Evolutionary conservation across 208 protist genomes (phyloP).

Genomic region (Trypanosoma vivax): DNA sequence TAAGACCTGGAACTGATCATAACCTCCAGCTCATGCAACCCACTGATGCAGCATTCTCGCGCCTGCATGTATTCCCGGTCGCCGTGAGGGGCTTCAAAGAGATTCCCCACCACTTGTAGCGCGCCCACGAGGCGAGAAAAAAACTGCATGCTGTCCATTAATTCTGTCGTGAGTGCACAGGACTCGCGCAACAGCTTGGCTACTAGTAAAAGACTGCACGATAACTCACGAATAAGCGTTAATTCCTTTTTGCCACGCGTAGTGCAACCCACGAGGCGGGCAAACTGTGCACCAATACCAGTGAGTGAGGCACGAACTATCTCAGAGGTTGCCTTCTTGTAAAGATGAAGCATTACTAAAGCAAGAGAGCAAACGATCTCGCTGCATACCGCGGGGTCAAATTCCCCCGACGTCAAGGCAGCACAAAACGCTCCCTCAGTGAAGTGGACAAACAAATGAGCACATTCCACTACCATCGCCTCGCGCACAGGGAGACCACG

Average conservation of each 20-base stretch:
- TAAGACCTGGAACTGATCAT: conserved; percentile 8
- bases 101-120: conserved; percentile 19
- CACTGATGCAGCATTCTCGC: background rate
- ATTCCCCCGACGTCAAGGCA: background rate
- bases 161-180: conserved; percentile 24
- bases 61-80: conserved; percentile 1
- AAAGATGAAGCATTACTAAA: conserved; percentile 14
- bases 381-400: conserved; percentile 1
- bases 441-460: conserved; percentile 15
- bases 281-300: conserved; percentile 25
- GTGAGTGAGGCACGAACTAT: conserved; percentile 9
- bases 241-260: conserved; percentile 9
- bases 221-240: conserved; percentile 29
- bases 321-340: background rate
- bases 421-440: conserved; percentile 11
- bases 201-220: conserved; percentile 39
- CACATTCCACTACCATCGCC: conserved; percentile 13
- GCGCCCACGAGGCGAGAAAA: conserved; percentile 38
- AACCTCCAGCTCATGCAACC: conserved; percentile 5
- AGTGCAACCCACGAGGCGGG: conserved; percentile 27
- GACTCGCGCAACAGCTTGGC: conserved; percentile 29
- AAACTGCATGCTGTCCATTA: conserved; percentile 55
- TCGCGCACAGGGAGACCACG: background rate
- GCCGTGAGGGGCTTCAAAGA: conserved; percentile 3
- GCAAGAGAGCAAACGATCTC: conserved; percentile 15